Evolutionary conservation across 2,329 filamentous ascomycete genomes (phyloP).

Genomic region (Hymenoscyphus albidus): DNA sequence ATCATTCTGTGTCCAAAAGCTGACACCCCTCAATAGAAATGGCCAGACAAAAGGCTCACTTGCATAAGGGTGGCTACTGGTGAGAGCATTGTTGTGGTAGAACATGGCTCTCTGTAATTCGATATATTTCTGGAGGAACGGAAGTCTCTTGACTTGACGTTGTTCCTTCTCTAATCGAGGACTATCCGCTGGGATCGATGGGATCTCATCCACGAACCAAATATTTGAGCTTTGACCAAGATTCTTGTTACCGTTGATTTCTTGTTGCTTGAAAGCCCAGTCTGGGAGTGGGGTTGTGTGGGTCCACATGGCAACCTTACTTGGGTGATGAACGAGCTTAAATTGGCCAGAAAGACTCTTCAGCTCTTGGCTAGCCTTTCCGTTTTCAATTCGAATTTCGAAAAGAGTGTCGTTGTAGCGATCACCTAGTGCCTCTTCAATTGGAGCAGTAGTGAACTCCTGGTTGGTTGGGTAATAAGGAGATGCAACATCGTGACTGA

Average conservation of each 20-base stretch:
- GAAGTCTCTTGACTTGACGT: slow-evolving; percentile 74
- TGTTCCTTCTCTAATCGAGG: slow-evolving; percentile 73
- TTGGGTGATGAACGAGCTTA: slow-evolving; percentile 91
- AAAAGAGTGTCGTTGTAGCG: slow-evolving; percentile 89
- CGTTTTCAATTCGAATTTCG: slow-evolving; percentile 84
- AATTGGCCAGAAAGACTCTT: slow-evolving; percentile 89
- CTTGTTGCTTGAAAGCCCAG: slow-evolving; percentile 95
- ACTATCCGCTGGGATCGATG: slow-evolving; percentile 65
- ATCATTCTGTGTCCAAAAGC: slow-evolving; percentile 97
- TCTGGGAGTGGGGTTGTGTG: slow-evolving; percentile 93
- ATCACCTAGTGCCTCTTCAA: slow-evolving; percentile 67
- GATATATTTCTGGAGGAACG: slow-evolving; percentile 91
- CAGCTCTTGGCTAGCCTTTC: slow-evolving; percentile 77
- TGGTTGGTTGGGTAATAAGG: slow-evolving; percentile 97
- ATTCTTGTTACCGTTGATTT: slow-evolving; percentile 99
- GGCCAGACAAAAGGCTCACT: slow-evolving; percentile 97
- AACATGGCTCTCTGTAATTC: slow-evolving; percentile 98
- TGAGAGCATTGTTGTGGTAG: slow-evolving; percentile 97
- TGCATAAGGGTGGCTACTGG: slow-evolving; percentile 92
- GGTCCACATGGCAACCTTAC: slow-evolving; percentile 99
- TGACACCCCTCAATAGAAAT: slow-evolving; percentile 93
- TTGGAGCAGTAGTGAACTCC: slow-evolving; percentile 82
- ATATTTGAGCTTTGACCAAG: slow-evolving; percentile 83
- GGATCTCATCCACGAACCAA: slow-evolving; percentile 89
- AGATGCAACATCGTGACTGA: slow-evolving; percentile 96